Conservation (phyloP, 257 asterid genomes). For the Paraleonurus japonicus region DNA sequence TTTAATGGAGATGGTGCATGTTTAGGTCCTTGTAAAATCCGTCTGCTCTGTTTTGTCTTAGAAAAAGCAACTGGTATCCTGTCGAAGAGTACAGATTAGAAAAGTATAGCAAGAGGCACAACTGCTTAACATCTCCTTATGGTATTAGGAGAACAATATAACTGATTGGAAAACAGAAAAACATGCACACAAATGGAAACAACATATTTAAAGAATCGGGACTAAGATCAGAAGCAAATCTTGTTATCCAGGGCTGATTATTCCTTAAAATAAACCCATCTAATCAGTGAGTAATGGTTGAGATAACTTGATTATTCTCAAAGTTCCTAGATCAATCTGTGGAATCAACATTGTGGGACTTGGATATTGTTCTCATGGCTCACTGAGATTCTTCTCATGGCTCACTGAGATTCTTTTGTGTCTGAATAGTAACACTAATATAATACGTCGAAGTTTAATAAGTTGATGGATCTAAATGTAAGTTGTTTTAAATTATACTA, state of each 20-base stretch:
- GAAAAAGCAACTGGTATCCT: not conserved
- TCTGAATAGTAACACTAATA: not conserved
- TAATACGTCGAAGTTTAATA: not conserved
- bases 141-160: not conserved
- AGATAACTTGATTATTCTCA: not conserved
- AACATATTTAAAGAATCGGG: not conserved
- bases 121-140: not conserved
- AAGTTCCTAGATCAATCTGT: not conserved
- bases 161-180: not conserved
- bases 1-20: not conserved
- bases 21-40: not conserved
- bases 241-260: not conserved
- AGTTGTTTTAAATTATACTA: not conserved
- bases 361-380: not conserved
- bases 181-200: not conserved
- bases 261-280: not conserved
- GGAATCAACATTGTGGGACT: conserved; percentile 10
- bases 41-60: not conserved
- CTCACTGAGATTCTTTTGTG: not conserved
- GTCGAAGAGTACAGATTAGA: not conserved
- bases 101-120: not conserved
- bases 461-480: not conserved
- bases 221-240: conserved; percentile 4
- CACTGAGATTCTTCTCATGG: not conserved
- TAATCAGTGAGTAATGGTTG: not conserved